phyloP scores from a whole-genome alignment of 371 early-diverging fungal species.

The Enteropsectra breve region DNA sequence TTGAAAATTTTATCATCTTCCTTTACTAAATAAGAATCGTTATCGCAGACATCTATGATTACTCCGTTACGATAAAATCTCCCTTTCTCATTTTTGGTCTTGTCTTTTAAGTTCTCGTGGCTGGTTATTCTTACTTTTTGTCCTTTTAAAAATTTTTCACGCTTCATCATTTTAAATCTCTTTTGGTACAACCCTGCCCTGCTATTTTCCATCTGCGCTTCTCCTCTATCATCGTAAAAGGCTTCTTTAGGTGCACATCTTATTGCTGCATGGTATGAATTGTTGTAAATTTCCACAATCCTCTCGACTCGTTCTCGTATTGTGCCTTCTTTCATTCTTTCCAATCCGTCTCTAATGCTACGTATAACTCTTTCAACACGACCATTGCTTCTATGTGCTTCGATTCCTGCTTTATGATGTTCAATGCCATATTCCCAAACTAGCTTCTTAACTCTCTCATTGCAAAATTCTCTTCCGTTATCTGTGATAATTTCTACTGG shows the following conservation, averaged over 20 bases:
- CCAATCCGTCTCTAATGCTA: slow-evolving; percentile 20
- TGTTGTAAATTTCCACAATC: slow-evolving; percentile 5
- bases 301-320: background rate
- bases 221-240: background rate
- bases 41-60: slow-evolving; percentile 1
- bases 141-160: slow-evolving; percentile 1
- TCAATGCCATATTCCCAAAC: background rate
- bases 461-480: slow-evolving; percentile 30
- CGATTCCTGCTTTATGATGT: background rate
- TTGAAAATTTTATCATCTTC: background rate
- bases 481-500: slow-evolving; percentile 26
- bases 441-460: background rate
- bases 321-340: background rate
- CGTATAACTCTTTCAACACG: slow-evolving; percentile 35
- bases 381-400: slow-evolving; percentile 22
- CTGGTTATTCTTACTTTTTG: background rate
- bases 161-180: background rate
- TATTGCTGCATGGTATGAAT: slow-evolving; percentile 3
- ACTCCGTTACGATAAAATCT: background rate
- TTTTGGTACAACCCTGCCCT: slow-evolving; percentile 6
- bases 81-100: background rate
- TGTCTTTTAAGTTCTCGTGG: background rate
- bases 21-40: slow-evolving; percentile 16
- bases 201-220: slow-evolving; percentile 8
- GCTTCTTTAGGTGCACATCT: slow-evolving; percentile 13